Evolutionary conservation across 345 rosid genomes (phyloP).

Genomic region (Arabidopsis arenosa): DNA sequence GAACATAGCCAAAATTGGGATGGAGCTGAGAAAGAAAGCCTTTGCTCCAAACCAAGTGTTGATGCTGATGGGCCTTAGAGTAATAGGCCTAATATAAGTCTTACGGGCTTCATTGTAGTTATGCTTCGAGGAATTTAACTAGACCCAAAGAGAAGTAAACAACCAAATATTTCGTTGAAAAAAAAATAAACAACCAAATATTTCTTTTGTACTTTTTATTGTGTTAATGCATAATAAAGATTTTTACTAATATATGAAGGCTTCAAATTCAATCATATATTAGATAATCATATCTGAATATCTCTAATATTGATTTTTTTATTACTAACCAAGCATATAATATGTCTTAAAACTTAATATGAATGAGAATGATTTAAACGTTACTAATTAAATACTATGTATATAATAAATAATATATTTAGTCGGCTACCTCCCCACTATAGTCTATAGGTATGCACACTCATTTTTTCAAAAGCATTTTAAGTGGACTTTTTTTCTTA

Average conservation of each 20-base stretch:
- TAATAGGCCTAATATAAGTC: neutral
- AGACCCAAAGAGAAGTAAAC: neutral
- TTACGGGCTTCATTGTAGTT: neutral
- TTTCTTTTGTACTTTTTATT: too few relatives aligned
- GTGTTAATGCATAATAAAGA: too few relatives aligned
- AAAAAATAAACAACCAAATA: too few relatives aligned
- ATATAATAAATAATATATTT: neutral
- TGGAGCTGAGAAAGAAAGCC: neutral
- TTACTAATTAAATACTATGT: neutral
- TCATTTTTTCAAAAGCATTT: constrained; percentile 23
- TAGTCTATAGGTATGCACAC: constrained; percentile 11
- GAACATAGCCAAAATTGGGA: neutral
- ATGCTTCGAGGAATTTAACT: neutral
- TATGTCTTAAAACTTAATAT: neutral
- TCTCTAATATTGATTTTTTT: neutral
- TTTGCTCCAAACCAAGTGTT: neutral
- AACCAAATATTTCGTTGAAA: neutral
- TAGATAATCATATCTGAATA: neutral
- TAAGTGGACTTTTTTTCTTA: constrained; percentile 40
- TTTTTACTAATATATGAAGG: neutral
- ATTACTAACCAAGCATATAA: neutral
- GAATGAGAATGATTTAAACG: neutral
- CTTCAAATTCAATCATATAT: neutral
- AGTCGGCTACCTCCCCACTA: constrained; percentile 49
- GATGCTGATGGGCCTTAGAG: constrained; percentile 7